Evolutionary conservation across 495 filamentous ascomycete species (phyloP), one percentile per base, ranked within the genome.

Genomic region (Talaromyces adpressus): DNA sequence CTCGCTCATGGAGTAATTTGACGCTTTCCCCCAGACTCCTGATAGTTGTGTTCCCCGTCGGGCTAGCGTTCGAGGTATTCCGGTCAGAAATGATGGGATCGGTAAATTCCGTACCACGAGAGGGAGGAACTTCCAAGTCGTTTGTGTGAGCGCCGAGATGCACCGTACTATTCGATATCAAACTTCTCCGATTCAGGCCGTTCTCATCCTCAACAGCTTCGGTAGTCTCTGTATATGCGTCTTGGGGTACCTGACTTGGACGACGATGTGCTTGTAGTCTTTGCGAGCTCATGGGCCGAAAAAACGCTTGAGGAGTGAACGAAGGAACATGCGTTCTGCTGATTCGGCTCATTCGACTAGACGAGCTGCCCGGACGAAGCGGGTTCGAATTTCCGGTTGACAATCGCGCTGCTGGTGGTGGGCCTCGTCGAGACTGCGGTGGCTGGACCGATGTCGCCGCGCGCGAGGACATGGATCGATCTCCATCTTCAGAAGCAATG

Each of bases 271-370:
- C 93, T 74, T 98, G 94, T 57, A 97, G 79, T 70, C 91, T 86
- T 73, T 97, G 93, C 23, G 92, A 95, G 76, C 92, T 97, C 94
- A 98, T 96, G 18, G 94, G 94, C 8, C 88, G 87, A 68, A 97
- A 97, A 74, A 98, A 98, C 20, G 89, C 93, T 66, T 93, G 88
- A 14, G 92, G 91, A 7, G 92, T 87, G 30, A 98, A 77, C 1
- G 89, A 90, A 7, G 94, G 93, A 39, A 96, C 93, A 79, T 98
- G 94, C 18, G 90, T 93, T 69, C 87, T 83, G 71, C 89, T 91
- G 57, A 91, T 89, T 68, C 87, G 83, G 71, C 89, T 91, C 3
- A 82, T 83, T 2, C 87, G 84, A 72, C 89, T 91, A 1, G 82
- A 84, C 3, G 88, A 84, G 64, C 84, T 89, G 25, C 75, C 73